These are phyloP conservation scores for Fennellomyces sp. DNA, from an alignment of 371 early-diverging fungal genomes.

Conservation along the genomic window DNA sequence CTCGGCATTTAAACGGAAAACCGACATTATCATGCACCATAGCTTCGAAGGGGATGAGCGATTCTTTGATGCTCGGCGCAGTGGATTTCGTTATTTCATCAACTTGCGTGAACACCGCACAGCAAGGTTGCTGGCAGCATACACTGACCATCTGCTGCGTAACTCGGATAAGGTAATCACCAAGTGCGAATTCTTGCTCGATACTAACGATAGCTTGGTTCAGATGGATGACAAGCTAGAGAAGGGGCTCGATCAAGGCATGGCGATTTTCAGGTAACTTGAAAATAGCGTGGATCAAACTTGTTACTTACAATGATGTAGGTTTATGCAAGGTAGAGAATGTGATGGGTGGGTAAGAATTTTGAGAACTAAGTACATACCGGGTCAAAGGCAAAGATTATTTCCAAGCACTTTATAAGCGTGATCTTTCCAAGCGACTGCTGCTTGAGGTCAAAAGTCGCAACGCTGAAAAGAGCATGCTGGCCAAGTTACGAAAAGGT, in stretches of 20 bases:
- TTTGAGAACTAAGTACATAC: background rate
- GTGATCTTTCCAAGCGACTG: constrained; percentile 86
- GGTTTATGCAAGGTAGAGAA: constrained; percentile 70
- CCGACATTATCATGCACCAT: constrained; percentile 66
- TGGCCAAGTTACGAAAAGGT: constrained; percentile 83
- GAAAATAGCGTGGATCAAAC: background rate
- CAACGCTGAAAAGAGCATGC: constrained; percentile 86
- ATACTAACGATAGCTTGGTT: background rate
- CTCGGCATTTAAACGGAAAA: constrained; percentile 66
- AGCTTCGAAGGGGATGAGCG: constrained; percentile 70
- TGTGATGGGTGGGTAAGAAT: background rate
- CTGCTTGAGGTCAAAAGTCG: constrained; percentile 70
- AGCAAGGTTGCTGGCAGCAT: constrained; percentile 72
- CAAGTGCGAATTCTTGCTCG: background rate
- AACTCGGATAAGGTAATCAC: constrained; percentile 22
- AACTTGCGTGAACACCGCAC: constrained; percentile 84
- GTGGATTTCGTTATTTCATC: constrained; percentile 85
- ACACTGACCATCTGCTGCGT: constrained; percentile 32
- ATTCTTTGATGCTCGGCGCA: constrained; percentile 73
- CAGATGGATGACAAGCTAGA: constrained; percentile 18
- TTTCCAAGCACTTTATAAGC: constrained; percentile 93
- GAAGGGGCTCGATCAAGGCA: constrained; percentile 33
- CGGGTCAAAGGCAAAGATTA: constrained; percentile 74
- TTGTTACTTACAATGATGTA: constrained; percentile 27
- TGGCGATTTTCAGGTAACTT: constrained; percentile 32